Conservation (phyloP, 352 stramenopile species). For the Pythium scleroteichum region DNA sequence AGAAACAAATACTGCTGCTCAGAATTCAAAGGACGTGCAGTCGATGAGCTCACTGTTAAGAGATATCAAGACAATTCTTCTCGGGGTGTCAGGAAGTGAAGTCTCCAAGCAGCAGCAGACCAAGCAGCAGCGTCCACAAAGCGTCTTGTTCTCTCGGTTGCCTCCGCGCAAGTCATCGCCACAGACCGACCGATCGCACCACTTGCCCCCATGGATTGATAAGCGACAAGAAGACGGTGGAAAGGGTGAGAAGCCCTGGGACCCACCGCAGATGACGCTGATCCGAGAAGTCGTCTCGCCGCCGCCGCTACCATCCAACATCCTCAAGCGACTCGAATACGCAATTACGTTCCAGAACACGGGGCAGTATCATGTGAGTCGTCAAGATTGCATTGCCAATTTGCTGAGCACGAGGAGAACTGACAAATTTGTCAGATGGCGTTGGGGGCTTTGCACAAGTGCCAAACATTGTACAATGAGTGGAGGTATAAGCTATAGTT, state of each 20-base stretch:
- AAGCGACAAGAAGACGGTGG: neutral
- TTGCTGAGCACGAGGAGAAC: neutral
- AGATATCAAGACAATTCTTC: constrained; percentile 6
- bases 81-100: neutral
- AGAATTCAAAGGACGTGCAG: neutral
- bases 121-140: constrained; percentile 24
- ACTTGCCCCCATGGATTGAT: neutral
- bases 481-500: constrained; percentile 24
- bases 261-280: constrained; percentile 48
- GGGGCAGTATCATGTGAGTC: constrained; percentile 57
- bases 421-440: constrained; percentile 48
- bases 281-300: constrained; percentile 61
- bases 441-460: constrained; percentile 47
- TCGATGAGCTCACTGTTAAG: constrained; percentile 6
- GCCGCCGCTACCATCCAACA: constrained; percentile 36
- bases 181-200: neutral
- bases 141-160: constrained; percentile 39
- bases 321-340: constrained; percentile 53
- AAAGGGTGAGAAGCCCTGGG: constrained; percentile 6
- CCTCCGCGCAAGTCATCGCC: constrained; percentile 31
- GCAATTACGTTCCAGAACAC: constrained; percentile 69
- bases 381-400: neutral
- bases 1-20: neutral
- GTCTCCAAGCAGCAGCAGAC: neutral
- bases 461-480: constrained; percentile 37